Evolutionary conservation across 2,329 filamentous ascomycete genomes (phyloP).

Genomic region (Aureobasidium mangrovei): DNA sequence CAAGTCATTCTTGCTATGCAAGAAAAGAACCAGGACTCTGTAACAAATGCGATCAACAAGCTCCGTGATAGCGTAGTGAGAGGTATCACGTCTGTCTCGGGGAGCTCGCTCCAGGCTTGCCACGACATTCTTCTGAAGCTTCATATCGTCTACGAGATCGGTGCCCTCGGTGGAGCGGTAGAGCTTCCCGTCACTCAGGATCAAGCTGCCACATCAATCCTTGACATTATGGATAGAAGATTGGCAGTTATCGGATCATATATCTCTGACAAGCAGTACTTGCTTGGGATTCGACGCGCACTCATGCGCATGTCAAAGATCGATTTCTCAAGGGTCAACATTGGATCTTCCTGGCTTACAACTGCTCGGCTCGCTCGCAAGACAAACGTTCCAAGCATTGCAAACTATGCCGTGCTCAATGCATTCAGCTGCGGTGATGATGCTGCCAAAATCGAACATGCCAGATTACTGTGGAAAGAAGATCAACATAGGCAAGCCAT

Average conservation of each 20-base stretch:
- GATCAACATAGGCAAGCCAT: constrained; percentile 92
- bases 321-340: constrained; percentile 59
- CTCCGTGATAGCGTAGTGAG: constrained; percentile 64
- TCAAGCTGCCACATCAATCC: constrained; percentile 12
- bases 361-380: constrained; percentile 83
- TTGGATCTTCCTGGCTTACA: constrained; percentile 76
- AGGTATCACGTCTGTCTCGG: constrained; percentile 66
- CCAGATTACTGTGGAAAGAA: constrained; percentile 85
- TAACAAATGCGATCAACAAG: constrained; percentile 50
- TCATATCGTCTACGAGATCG: constrained; percentile 80
- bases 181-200: background rate
- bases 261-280: constrained; percentile 84
- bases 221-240: constrained; percentile 54
- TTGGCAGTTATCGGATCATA: constrained; percentile 85
- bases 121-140: constrained; percentile 79
- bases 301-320: constrained; percentile 61
- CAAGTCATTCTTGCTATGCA: constrained; percentile 54
- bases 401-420: constrained; percentile 88
- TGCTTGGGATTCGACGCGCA: constrained; percentile 77
- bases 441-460: constrained; percentile 88
- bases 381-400: constrained; percentile 71
- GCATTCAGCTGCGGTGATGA: constrained; percentile 77
- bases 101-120: constrained; percentile 70
- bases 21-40: constrained; percentile 41
- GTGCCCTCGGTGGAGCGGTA: constrained; percentile 54